Conservation (phyloP, 1,139 yeast species). For the Taiozyma sp. region DNA sequence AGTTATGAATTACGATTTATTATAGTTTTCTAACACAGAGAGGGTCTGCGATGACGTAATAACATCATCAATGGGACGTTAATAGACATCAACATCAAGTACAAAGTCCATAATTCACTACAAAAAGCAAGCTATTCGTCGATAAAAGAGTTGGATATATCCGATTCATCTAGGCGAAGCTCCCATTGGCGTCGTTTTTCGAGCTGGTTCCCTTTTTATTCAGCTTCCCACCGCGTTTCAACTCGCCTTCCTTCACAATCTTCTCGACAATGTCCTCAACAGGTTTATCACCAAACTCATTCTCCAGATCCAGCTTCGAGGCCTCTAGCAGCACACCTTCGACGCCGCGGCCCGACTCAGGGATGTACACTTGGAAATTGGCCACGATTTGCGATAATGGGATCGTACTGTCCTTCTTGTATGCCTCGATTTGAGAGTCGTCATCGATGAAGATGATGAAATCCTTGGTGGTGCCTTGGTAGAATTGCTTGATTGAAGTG, state of each 20-base stretch:
- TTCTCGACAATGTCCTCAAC: constrained; percentile 46
- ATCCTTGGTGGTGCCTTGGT: constrained; percentile 61
- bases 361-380: constrained; percentile 57
- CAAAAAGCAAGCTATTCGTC: no score
- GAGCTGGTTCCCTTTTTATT: constrained; percentile 19
- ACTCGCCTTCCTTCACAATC: constrained; percentile 53
- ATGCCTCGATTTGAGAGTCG: constrained; percentile 43
- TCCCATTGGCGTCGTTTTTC: constrained; percentile 22
- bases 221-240: constrained; percentile 26
- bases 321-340: constrained; percentile 75
- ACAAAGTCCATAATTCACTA: no score
- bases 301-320: constrained; percentile 55
- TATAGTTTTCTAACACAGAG: no score
- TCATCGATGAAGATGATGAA: constrained; percentile 64
- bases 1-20: no score
- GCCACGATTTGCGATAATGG: constrained; percentile 67
- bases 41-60: no score
- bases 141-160: no score
- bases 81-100: no score
- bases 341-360: constrained; percentile 56
- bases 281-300: constrained; percentile 58
- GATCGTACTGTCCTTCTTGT: constrained; percentile 44
- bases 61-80: no score
- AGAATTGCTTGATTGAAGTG: constrained; percentile 31
- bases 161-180: no score